Conservation (phyloP, 371 early-diverging fungal genomes). For the Nematocida major region DNA sequence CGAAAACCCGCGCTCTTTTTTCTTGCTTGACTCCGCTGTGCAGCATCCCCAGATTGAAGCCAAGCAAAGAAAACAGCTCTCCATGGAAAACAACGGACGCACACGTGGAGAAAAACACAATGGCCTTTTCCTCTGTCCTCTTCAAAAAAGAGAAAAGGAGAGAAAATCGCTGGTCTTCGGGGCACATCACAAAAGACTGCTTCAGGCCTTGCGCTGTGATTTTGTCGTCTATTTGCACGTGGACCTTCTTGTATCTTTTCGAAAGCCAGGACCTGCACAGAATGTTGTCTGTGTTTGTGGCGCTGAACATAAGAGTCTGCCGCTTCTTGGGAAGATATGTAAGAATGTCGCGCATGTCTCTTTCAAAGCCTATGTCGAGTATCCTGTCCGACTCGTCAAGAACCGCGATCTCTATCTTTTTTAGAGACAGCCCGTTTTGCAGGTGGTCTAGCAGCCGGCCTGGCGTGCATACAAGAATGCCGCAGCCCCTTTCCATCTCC, state of each 20-base stretch:
- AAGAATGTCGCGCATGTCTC: slow-evolving; percentile 77
- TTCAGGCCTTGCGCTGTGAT: slow-evolving; percentile 93
- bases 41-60: slow-evolving; percentile 46
- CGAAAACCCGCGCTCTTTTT: slow-evolving; percentile 57
- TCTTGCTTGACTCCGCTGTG: slow-evolving; percentile 63
- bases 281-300: slow-evolving; percentile 82
- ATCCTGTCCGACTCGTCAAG: slow-evolving; percentile 97
- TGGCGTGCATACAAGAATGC: slow-evolving; percentile 89
- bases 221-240: slow-evolving; percentile 92
- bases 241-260: slow-evolving; percentile 83
- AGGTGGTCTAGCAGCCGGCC: slow-evolving; percentile 81
- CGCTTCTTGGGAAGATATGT: slow-evolving; percentile 73
- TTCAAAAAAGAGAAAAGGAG: slow-evolving; percentile 69
- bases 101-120: slow-evolving; percentile 64
- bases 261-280: slow-evolving; percentile 95
- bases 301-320: slow-evolving; percentile 83
- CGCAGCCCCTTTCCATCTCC: slow-evolving; percentile 74
- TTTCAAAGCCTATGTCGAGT: slow-evolving; percentile 86
- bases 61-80: slow-evolving; percentile 63
- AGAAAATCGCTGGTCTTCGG: slow-evolving; percentile 90
- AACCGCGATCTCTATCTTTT: slow-evolving; percentile 74
- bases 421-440: slow-evolving; percentile 73
- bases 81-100: slow-evolving; percentile 64
- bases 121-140: slow-evolving; percentile 43
- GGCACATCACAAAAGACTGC: slow-evolving; percentile 84